These are phyloP conservation scores for Meira nashicola DNA, from an alignment of 1,284 basidiomycete genomes.

Conservation along the genomic window DNA sequence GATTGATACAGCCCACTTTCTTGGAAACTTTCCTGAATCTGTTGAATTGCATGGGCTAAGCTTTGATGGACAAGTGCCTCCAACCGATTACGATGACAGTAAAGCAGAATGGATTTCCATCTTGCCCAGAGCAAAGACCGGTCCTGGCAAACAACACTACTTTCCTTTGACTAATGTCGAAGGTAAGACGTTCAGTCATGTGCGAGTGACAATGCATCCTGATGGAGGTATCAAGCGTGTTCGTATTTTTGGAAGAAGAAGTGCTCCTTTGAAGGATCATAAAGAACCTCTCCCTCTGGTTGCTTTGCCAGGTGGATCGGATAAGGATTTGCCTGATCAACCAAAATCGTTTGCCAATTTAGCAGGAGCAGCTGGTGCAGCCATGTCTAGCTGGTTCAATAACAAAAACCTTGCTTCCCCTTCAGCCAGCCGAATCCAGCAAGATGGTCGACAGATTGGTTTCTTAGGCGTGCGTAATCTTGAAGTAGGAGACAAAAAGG, in stretches of 20 bases:
- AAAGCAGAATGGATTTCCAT: slow-evolving; percentile 66
- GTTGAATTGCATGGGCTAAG: slow-evolving; percentile 67
- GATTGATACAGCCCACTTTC: slow-evolving; percentile 91
- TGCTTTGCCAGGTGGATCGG: slow-evolving; percentile 30
- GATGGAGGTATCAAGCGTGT: slow-evolving; percentile 94
- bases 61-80: slow-evolving; percentile 5
- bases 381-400: slow-evolving; percentile 18
- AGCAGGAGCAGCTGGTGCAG: slow-evolving; percentile 18
- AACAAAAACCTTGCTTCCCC: slow-evolving; percentile 5
- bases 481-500: neutral
- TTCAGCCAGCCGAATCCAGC: neutral
- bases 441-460: neutral
- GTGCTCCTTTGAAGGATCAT: slow-evolving; percentile 30
- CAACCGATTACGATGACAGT: slow-evolving; percentile 11
- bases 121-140: slow-evolving; percentile 72
- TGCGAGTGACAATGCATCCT: slow-evolving; percentile 82
- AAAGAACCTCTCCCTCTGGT: slow-evolving; percentile 17
- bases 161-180: slow-evolving; percentile 69
- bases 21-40: slow-evolving; percentile 86
- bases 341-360: slow-evolving; percentile 1
- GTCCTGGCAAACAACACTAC: slow-evolving; percentile 83
- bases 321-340: slow-evolving; percentile 21
- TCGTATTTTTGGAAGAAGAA: slow-evolving; percentile 69
- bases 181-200: slow-evolving; percentile 67
- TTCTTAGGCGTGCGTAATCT: neutral